These are phyloP conservation scores for Phialophora macrospora DNA, from an alignment of 2,329 filamentous ascomycete genomes.

Conservation along the genomic window DNA sequence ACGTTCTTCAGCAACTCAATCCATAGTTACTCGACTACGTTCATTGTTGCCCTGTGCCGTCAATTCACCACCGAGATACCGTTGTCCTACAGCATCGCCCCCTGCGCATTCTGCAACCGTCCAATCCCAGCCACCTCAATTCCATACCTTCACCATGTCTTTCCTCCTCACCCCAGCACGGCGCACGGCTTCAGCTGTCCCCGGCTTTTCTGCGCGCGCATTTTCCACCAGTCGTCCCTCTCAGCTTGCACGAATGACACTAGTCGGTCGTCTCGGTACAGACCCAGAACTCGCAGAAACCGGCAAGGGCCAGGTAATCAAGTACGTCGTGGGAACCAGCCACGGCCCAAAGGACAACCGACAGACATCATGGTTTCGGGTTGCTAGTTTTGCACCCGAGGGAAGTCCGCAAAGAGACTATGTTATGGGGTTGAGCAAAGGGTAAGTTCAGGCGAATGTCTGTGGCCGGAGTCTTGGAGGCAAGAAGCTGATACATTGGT, in stretches of 20 bases:
- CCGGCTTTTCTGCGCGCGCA: slow-evolving; percentile 59
- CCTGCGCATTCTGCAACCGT: slow-evolving; percentile 1
- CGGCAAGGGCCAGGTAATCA: slow-evolving; percentile 74
- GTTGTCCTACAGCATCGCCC: not conserved
- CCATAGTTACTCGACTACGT: not conserved
- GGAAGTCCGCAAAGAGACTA: slow-evolving; percentile 65
- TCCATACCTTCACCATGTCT: slow-evolving; percentile 30
- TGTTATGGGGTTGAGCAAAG: slow-evolving; percentile 76
- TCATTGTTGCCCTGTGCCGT: not conserved
- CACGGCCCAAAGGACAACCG: slow-evolving; percentile 70
- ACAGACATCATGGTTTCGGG: slow-evolving; percentile 82
- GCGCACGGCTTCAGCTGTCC: slow-evolving; percentile 52
- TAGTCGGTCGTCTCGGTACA: slow-evolving; percentile 83
- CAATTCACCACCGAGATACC: not conserved
- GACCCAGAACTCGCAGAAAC: slow-evolving; percentile 76
- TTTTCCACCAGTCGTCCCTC: slow-evolving; percentile 74
- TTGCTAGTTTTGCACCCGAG: slow-evolving; percentile 75
- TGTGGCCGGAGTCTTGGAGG: not conserved
- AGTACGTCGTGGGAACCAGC: slow-evolving; percentile 75
- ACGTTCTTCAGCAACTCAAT: not conserved
- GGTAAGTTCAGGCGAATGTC: slow-evolving; percentile 62
- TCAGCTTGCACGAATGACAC: slow-evolving; percentile 75
- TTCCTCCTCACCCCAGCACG: slow-evolving; percentile 56
- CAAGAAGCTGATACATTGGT: slow-evolving; percentile 14
- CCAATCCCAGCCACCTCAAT: slow-evolving; percentile 10